Base-by-base conservation (phyloP, 1,284 basidiomycete species). In the Cryptococcus jaspeensis region DNA sequence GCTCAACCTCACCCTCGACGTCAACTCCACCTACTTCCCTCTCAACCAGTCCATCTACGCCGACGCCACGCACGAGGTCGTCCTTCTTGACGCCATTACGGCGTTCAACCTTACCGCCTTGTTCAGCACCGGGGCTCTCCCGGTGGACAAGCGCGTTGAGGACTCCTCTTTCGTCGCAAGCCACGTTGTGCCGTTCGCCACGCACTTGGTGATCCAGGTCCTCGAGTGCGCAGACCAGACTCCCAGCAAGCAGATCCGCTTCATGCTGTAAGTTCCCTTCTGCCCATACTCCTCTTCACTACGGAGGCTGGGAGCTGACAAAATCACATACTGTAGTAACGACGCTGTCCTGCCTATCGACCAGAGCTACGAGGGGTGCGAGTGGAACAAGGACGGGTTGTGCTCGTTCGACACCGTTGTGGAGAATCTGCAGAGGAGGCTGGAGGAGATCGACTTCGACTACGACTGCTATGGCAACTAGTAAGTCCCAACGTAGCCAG, bases 341-440 rank as follows among this genome's bases (percentile, higher is more conserved):
- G 93, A 96, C 70, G 92, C 89, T 3, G 88, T 93, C 1, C 82
- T 85, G 1, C 91, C 93, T 1, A 81, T 95, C 40, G 87, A 86
- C 2, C 84, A 86, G 37, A 82, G 90, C 1, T 76, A 76, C 67
- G 79, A 81, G 22, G 88, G 87, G 1, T 93, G 90, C 64, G 84
- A 87, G 32, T 72, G 64, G 0, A 74, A 83, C 64, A 79, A 82
- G 44, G 85, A 93, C 58, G 92, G 92, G 12, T 83, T 94, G 73
- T 97, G 92, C 65, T 80, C 87, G 0, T 79, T 94, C 6, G 79
- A 84, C 43, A 84, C 83, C 3, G 94, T 96, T 71, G 83, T 93
- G 35, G 79, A 75, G 1, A 86, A 84, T 1, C 84, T 89, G 79
- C 81, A 84, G 74, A 81, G 85, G 77, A 84, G 85, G 43, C 84